Evolutionary conservation across 2,329 filamentous ascomycete genomes (phyloP).

Genomic region (Ilyonectria robusta): DNA sequence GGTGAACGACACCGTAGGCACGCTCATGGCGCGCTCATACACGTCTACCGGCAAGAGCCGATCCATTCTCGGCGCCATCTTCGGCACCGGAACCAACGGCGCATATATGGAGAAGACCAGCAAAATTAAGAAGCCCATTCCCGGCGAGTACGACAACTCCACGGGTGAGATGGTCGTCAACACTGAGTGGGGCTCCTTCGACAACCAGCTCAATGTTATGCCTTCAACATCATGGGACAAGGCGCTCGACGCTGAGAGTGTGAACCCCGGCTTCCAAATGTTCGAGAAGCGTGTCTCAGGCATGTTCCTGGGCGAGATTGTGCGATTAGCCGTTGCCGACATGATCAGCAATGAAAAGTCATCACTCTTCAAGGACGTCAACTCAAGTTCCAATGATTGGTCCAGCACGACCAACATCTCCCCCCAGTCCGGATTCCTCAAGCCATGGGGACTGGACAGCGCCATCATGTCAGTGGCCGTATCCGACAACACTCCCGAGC

Average conservation of each 20-base stretch:
- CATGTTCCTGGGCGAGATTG: conserved; percentile 97
- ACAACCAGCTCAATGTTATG: conserved; percentile 91
- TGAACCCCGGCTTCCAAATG: conserved; percentile 97
- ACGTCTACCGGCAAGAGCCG: conserved; percentile 89
- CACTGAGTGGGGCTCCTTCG: conserved; percentile 98
- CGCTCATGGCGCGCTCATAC: conserved; percentile 97
- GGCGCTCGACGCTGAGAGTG: conserved; percentile 82
- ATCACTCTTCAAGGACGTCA: conserved; percentile 82
- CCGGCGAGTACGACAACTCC: conserved; percentile 79
- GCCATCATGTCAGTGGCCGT: conserved; percentile 90
- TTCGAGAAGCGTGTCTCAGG: conserved; percentile 98
- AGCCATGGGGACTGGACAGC: conserved; percentile 92
- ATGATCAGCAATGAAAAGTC: conserved; percentile 78
- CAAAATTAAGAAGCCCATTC: conserved; percentile 84
- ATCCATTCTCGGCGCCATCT: conserved; percentile 94
- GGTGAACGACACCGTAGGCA: conserved; percentile 98
- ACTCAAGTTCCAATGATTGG: conserved; percentile 79
- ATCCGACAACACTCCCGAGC: conserved; percentile 80
- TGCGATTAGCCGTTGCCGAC: conserved; percentile 81
- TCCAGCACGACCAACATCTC: conserved; percentile 79
- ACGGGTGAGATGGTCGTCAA: conserved; percentile 98
- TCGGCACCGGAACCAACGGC: conserved; percentile 97
- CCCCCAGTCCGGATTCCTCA: conserved; percentile 76
- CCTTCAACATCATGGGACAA: conserved; percentile 88
- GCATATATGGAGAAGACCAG: conserved; percentile 94